Conservation (phyloP, 106 monocot species). For the Acorus calamus region DNA sequence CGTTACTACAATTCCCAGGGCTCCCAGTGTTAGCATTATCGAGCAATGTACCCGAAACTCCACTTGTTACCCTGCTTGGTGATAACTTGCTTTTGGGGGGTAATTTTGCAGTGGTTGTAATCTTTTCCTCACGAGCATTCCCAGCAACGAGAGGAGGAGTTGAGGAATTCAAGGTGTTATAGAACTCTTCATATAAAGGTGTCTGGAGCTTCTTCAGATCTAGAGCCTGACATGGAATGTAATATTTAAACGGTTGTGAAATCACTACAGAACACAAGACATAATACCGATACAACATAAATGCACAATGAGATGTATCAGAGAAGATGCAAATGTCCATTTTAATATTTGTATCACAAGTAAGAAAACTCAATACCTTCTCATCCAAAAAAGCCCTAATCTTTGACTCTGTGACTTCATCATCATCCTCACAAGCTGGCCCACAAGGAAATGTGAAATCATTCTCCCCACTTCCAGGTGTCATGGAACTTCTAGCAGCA, state of each 20-base stretch:
- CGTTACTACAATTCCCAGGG: constrained; percentile 21
- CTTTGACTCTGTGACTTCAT: constrained; percentile 85
- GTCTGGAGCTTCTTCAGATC: constrained; percentile 95
- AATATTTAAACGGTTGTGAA: neutral
- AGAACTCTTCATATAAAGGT: constrained; percentile 88
- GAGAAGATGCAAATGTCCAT: too few relatives aligned
- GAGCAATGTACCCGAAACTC: neutral
- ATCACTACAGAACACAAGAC: too few relatives aligned
- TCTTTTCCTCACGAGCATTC: constrained; percentile 33
- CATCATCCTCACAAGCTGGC: constrained; percentile 57
- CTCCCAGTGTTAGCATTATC: constrained; percentile 16
- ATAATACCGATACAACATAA: too few relatives aligned
- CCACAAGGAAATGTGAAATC: constrained; percentile 63
- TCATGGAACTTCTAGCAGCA: neutral
- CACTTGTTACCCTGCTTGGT: constrained; percentile 26
- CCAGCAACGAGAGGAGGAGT: constrained; percentile 12
- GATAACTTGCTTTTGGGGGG: constrained; percentile 52
- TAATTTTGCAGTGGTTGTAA: constrained; percentile 26
- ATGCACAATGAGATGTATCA: too few relatives aligned
- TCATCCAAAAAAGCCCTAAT: constrained; percentile 89
- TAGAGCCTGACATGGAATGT: constrained; percentile 40
- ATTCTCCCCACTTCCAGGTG: constrained; percentile 14
- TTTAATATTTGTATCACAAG: too few relatives aligned
- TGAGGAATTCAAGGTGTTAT: constrained; percentile 52
- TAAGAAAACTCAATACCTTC: constrained; percentile 37